phyloP scores from a whole-genome alignment of 176 grass and related monocot species.

The Oryza coarctata region DNA sequence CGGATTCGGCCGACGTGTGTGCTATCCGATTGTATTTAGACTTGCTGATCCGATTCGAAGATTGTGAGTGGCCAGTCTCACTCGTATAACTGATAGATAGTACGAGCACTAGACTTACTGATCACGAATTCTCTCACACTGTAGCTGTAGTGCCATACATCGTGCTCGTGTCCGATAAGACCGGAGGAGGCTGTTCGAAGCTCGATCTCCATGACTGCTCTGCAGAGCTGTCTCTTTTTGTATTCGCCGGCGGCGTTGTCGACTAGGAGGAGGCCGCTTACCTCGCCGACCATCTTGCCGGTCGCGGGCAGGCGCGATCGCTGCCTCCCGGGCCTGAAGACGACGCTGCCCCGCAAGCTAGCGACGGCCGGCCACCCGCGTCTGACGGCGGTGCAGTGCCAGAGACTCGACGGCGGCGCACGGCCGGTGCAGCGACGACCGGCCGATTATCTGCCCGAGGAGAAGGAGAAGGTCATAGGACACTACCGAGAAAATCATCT shows the following conservation, averaged over 20 bases:
- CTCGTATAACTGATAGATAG: no score
- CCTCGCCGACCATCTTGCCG: background rate
- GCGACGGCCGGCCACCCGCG: background rate
- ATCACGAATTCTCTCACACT: no score
- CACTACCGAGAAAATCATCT: slow-evolving; percentile 12
- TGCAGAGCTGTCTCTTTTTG: background rate
- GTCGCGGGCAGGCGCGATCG: background rate
- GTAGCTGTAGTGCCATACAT: no score
- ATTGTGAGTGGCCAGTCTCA: no score
- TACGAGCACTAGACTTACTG: no score
- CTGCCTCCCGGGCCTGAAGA: background rate
- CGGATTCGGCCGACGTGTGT: no score
- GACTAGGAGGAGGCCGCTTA: background rate
- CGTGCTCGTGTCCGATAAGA: no score
- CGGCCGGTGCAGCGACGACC: background rate
- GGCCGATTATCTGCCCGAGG: background rate
- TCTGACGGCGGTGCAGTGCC: background rate
- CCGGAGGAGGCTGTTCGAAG: no score
- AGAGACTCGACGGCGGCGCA: background rate
- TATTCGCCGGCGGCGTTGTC: background rate
- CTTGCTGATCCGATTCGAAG: no score
- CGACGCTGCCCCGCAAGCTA: background rate
- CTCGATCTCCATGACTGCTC: background rate
- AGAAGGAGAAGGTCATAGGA: background rate
- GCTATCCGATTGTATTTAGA: no score